These are phyloP conservation scores for Paracamarosporium sp. DNA, from an alignment of 2,329 filamentous ascomycete species.

Conservation along the genomic window DNA sequence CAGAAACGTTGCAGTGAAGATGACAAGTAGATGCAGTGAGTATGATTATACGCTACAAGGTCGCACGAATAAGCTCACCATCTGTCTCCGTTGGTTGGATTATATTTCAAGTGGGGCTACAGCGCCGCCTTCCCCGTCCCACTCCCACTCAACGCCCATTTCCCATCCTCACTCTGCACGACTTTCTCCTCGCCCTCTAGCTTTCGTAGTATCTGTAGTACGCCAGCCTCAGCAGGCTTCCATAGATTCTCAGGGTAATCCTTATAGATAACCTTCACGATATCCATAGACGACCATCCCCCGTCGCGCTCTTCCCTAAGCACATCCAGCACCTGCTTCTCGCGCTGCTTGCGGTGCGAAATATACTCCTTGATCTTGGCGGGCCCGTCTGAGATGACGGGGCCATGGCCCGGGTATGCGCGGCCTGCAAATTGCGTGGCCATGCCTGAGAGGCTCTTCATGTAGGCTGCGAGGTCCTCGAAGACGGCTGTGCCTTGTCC, in stretches of 20 bases:
- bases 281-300: conserved; percentile 74
- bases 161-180: conserved; percentile 39
- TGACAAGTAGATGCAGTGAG: too few relatives aligned
- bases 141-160: conserved; percentile 44
- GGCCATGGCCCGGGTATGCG: conserved; percentile 89
- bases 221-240: conserved; percentile 74
- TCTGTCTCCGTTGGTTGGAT: too few relatives aligned
- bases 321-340: conserved; percentile 56
- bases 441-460: conserved; percentile 75
- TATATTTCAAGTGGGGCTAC: conserved; percentile 22
- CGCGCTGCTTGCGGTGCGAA: conserved; percentile 77
- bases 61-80: too few relatives aligned
- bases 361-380: conserved; percentile 83
- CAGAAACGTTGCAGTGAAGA: too few relatives aligned
- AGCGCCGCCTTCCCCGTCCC: conserved; percentile 40
- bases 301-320: conserved; percentile 35
- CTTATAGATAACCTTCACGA: conserved; percentile 88
- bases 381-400: conserved; percentile 75
- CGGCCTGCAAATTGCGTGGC: conserved; percentile 66
- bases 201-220: conserved; percentile 82
- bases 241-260: conserved; percentile 79
- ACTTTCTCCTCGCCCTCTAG: conserved; percentile 76
- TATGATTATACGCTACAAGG: background rate
- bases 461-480: conserved; percentile 74
- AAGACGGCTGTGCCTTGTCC: conserved; percentile 88